Base-by-base conservation (phyloP, 257 asterid species). In the Solanum lignicaule region DNA sequence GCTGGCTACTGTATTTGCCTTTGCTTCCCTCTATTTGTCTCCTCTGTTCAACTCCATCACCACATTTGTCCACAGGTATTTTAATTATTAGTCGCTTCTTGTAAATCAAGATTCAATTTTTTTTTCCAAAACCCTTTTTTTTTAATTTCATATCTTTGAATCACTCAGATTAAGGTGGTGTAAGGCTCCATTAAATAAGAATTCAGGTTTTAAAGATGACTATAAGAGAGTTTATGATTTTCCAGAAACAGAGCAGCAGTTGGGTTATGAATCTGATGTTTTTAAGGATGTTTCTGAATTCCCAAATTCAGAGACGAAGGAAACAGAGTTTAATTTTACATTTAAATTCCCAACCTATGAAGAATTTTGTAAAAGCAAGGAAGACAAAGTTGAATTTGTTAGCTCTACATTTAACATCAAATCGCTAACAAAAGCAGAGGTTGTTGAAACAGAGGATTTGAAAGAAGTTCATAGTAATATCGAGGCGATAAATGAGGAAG, bases 331-430 rank as follows among this genome's bases (percentile, higher is more conserved):
- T 0, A 83, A 83, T 87, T 89, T 96, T 85, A 89, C 87, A 38
- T 96, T 96, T 89, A 93, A 89, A 89, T 95, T 95, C 82, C 98
- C 95, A 32, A 90, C 92, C 1, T 95, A 89, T 86, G 96, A 94
- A 65, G 97, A 97, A 84, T 95, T 95, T 66, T 86, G 91, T 86
- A 88, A 68, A 89, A 89, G 74, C 87, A 87, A 87, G 48, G 69
- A 84, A 88, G 92, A 76, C 52, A 83, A 72, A 46, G 90, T 89
- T 52, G 83, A 86, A 41, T 39, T 62, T 84, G 39, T 83, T 76
- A 88, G 84, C 85, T 88, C 82, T 21, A 62, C 78, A 74, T 83
- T 89, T 39, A 76, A 32, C 65, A 21, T 62, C 74, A 72, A 89
- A n/a, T 87, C 86, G 5, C 10, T 78, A 18, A 89, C 89, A 39